Evolutionary conservation across 352 stramenopile genomes (phyloP), one percentile per base, ranked within the genome.

Genomic region (Globisporangium abappressorium): DNA sequence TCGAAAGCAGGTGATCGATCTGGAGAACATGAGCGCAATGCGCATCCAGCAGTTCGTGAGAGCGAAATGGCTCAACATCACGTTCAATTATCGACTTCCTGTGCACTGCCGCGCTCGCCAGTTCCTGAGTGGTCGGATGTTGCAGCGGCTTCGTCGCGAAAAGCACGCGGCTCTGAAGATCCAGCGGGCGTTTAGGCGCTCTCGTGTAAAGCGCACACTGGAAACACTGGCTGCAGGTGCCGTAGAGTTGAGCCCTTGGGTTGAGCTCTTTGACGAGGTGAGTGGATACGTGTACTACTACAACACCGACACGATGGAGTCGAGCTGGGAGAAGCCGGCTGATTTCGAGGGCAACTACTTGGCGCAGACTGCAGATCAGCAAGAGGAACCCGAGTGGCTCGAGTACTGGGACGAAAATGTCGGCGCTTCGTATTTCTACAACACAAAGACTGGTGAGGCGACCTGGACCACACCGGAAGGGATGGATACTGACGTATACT

Each of bases 321-420:
- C 82, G 36, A 65, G 76, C 11, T 93, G 85, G 85, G 80, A 87
- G 38, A 61, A 59, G 20, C 47, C 60, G 22, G 36, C 33, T 3
- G 54, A 60, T 6, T 24, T 63, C 30, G 34, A 34, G 30, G 18
- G n/a, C 11, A 30, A 30, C 49, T 26, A 15, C 49, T 15, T 12
- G 58, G 38, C 43, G 53, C 38, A 56, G 56, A 22, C 11, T 41
- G 57, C 34, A 22, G 33, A 28, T 60, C 20, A 65, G 14, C 57
- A 73, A 6, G 66, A 65, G 2, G 70, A 78, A 6, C 47, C 41
- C 22, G 81, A 88, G 38, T 92, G 84, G 84, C 72, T 90, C 59
- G 82, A 90, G 71, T 90, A 82, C 70, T 92, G 84, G 82, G 84
- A 92, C 65, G 84, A 89, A 43, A 89, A 80, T 62, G 80, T 82